Evolutionary conservation across 208 protist genomes (phyloP).

Genomic region (Novymonas esmeraldas): DNA sequence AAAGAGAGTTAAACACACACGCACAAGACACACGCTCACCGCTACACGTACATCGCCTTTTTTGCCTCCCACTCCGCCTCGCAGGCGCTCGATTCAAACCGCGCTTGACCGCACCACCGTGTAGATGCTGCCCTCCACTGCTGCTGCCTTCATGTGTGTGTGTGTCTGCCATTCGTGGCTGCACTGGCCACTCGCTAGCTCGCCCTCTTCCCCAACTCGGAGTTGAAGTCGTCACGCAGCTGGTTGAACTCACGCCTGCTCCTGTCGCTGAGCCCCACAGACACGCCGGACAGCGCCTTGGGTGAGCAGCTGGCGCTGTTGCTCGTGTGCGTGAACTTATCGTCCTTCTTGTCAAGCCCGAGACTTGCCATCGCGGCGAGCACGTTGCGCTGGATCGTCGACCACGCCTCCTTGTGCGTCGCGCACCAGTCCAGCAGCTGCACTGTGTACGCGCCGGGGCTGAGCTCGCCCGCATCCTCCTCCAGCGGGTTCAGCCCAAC

Average conservation of each 20-base stretch:
- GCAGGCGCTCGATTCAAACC: too few species aligned
- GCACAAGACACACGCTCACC: too few species aligned
- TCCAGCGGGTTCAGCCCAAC: constrained; percentile 5
- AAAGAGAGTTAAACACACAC: constrained; percentile 1
- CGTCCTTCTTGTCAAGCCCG: constrained; percentile 23
- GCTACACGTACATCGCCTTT: background rate
- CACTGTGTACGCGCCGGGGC: constrained; percentile 30
- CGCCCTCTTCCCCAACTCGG: constrained; percentile 20
- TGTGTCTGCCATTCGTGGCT: background rate
- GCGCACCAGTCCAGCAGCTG: constrained; percentile 64
- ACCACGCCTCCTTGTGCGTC: constrained; percentile 11
- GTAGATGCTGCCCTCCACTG: too few species aligned
- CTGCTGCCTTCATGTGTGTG: background rate
- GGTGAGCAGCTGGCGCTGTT: constrained; percentile 6
- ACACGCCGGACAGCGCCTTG: constrained; percentile 10
- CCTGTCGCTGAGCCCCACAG: constrained; percentile 26
- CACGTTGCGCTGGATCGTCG: constrained; percentile 10
- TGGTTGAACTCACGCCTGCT: constrained; percentile 33
- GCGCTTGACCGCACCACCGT: too few species aligned
- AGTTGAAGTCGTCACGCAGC: constrained; percentile 24
- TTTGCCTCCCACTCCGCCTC: background rate
- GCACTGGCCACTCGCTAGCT: background rate
- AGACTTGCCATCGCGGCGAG: constrained; percentile 19
- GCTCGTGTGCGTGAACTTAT: constrained; percentile 19
- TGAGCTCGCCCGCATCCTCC: constrained; percentile 14